Evolutionary conservation across 495 filamentous ascomycete species (phyloP).

Genomic region (Hypoxylon perforatum): DNA sequence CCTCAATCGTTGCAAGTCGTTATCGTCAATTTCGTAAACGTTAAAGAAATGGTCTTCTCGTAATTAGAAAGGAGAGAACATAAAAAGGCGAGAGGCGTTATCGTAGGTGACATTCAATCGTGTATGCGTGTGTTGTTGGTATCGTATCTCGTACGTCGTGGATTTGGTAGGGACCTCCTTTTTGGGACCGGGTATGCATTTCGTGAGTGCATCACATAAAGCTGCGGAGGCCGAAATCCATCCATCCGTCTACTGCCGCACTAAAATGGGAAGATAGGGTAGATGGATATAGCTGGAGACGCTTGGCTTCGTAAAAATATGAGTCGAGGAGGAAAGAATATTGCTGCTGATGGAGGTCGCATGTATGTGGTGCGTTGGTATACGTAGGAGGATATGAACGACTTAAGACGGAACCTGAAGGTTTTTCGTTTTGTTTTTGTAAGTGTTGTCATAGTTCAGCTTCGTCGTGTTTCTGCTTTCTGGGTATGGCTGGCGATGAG

Average conservation of each 20-base stretch:
- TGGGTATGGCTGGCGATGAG: too few species aligned
- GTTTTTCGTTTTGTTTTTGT: too few species aligned
- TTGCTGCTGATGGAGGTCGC: not conserved
- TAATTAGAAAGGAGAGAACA: not conserved
- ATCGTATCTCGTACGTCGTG: not conserved
- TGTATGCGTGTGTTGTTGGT: not conserved
- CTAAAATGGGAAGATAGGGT: not conserved
- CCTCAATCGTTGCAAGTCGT: constrained; percentile 11
- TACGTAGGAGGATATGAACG: too few species aligned
- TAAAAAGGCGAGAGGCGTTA: constrained; percentile 3
- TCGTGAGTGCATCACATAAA: too few species aligned
- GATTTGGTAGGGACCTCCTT: not conserved
- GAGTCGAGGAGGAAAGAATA: not conserved
- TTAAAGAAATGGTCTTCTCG: not conserved
- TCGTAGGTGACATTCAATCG: not conserved
- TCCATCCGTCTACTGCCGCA: too few species aligned
- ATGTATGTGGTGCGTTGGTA: too few species aligned
- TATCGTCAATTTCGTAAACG: constrained; percentile 28
- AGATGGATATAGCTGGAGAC: not conserved
- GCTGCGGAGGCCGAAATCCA: not conserved
- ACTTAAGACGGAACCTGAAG: too few species aligned
- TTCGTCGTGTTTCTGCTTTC: too few species aligned
- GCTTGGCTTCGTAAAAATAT: constrained; percentile 1
- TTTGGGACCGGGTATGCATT: too few species aligned
- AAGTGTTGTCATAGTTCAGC: too few species aligned